Conservation (phyloP, 768 basidiomycete species). For the Podaxis sp. region DNA sequence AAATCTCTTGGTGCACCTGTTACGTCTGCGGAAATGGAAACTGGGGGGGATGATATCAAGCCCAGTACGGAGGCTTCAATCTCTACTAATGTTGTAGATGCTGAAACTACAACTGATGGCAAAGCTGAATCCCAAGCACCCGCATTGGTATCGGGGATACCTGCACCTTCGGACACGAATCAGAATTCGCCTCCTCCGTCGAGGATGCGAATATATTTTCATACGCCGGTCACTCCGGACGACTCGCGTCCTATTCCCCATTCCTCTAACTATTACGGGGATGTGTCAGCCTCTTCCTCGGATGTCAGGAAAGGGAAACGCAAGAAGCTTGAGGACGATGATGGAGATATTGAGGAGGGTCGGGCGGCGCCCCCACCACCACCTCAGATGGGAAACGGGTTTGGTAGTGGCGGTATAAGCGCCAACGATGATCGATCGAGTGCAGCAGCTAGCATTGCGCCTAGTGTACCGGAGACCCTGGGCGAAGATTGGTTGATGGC, state of each 20-base stretch:
- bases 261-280: constrained; percentile 45
- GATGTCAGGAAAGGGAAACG: constrained; percentile 79
- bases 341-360: constrained; percentile 74
- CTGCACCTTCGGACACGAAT: constrained; percentile 30
- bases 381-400: constrained; percentile 42
- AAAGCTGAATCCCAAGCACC: constrained; percentile 16
- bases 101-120: constrained; percentile 28
- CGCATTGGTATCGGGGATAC: constrained; percentile 23
- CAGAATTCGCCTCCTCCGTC: constrained; percentile 58
- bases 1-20: constrained; percentile 16
- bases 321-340: constrained; percentile 89
- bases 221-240: constrained; percentile 82
- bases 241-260: constrained; percentile 75
- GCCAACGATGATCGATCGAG: constrained; percentile 54
- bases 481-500: constrained; percentile 93
- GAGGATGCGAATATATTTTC: constrained; percentile 89
- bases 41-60: constrained; percentile 27
- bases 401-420: constrained; percentile 15
- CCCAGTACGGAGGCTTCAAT: constrained; percentile 26
- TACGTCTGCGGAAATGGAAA: constrained; percentile 21
- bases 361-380: constrained; percentile 62
- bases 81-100: constrained; percentile 23
- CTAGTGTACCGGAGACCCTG: constrained; percentile 69
- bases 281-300: constrained; percentile 34
- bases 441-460: constrained; percentile 55